These are phyloP conservation scores for Stephania cephalantha DNA, from an alignment of 164 flowering plant genomes.

Conservation along the genomic window DNA sequence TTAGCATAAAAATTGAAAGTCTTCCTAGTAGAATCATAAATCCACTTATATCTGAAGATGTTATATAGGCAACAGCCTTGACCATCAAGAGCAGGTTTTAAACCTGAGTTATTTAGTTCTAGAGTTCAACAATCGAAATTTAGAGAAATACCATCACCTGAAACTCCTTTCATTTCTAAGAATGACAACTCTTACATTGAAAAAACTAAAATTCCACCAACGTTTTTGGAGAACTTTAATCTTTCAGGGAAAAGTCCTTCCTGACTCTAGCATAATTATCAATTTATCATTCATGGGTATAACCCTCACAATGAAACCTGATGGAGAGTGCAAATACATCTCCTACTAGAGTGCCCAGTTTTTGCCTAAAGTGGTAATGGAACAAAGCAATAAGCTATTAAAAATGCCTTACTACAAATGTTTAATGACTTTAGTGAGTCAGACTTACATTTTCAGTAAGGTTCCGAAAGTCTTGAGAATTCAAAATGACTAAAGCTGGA, in stretches of 20 bases:
- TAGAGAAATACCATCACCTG: too few relatives aligned
- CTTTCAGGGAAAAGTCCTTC: too few relatives aligned
- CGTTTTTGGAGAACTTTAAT: not conserved
- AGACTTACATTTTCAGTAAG: conserved; percentile 75
- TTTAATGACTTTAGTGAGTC: not conserved
- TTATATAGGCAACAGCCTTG: too few relatives aligned
- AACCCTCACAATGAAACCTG: not conserved
- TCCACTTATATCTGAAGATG: too few relatives aligned
- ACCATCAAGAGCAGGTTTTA: too few relatives aligned
- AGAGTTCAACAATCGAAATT: too few relatives aligned
- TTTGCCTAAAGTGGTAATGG: not conserved
- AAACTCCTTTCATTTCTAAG: not conserved
- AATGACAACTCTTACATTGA: not conserved
- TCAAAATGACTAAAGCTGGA: conserved; percentile 77
- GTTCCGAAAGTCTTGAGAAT: conserved; percentile 66
- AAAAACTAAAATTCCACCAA: not conserved
- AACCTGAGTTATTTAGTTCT: too few relatives aligned
- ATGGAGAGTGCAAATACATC: not conserved
- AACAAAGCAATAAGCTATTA: not conserved
- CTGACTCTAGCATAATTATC: too few relatives aligned
- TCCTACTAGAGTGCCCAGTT: not conserved
- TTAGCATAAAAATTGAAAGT: too few relatives aligned
- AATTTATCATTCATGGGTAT: not conserved
- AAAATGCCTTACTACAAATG: not conserved
- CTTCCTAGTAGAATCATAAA: too few relatives aligned